Base-by-base conservation (phyloP, 2,329 filamentous ascomycete species). In the Phaeosphaeria sp. region DNA sequence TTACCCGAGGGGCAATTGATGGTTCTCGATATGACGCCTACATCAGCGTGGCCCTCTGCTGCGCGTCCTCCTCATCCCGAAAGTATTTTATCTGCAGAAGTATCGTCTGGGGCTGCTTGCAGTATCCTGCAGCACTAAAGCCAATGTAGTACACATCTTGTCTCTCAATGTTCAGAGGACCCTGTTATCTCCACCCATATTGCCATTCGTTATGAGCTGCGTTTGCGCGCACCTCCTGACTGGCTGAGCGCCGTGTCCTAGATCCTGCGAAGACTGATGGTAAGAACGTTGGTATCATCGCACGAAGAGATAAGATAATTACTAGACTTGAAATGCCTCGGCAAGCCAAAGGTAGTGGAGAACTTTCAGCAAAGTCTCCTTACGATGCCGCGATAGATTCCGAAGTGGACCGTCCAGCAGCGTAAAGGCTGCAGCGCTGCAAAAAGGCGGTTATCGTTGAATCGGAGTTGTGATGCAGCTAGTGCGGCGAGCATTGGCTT, bases 131-230 rank as follows among this genome's bases (percentile, higher is more conserved):
- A 46, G 46, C 54, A 52, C 30, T 47, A 41, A 36, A 25, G 44
- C 39, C 55, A 18, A 44, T 52, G 22, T 25, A 42, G 43, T 49
- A 23, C 50, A 44, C 46, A 46, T 52, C 42, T 47, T 15, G 47
- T 33, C 22, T 18, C 42, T 54, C 27, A 43, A 48, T 46, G 47
- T 39, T 50, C 22, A 2, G 30, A 17, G 17, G 25, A 47, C 15
- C 33, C 22, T 27, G 41, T 47, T 49, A 55, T 58, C 60, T 63
- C 60, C 57, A 61, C 59, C 52, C 48, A 53, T 65, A 65, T 58
- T 53, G 54, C 56, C 60, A 50, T 56, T 33, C 50, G 48, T 57
- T 65, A 60, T 55, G 13, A 36, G 30, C 30, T 36, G 6, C 11
- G 30, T 7, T 11, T 36, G 30, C 30, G 13, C 30, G 30, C 30